Base-by-base conservation (phyloP, 1,284 basidiomycete genomes). In the Cryptococcus amylolentus region DNA sequence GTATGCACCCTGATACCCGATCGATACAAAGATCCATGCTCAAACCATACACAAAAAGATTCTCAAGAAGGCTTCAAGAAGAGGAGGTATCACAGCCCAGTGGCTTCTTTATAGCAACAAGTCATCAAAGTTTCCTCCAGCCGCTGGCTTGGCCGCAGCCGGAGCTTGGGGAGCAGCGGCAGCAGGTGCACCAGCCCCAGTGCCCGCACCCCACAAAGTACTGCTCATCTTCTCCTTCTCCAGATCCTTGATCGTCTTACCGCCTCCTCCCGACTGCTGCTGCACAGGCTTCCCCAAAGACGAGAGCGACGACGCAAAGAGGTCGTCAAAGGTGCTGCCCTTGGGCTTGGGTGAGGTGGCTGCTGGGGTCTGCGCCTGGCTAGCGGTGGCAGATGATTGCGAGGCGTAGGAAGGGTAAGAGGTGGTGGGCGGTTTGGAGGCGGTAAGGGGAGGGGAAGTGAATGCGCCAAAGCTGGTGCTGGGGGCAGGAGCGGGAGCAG, bases 251-350 rank as follows among this genome's bases (percentile, higher is more conserved):
- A 93, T 93, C 45, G 86, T 89, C 81, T 91, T 93, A 14, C 80
- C 80, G 20, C 47, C 51, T 13, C 39, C 38, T 45, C 49, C 52
- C 18, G 63, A 67, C 35, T 41, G 51, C 18, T 57, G 52, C 13
- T 55, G 59, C 0, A 71, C 67, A 35, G 54, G 51, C 27, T 58
- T 50, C 28, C 74, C 57, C 69, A 70, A 50, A 3, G 79, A 71
- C 37, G 88, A 87, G 20, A 95, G 82, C 1, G 89, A 90, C 79
- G 92, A 82, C 18, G 84, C 84, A 89, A 91, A 97, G 58, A 97
- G 77, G 72, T 97, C 93, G 65, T 95, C 94, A 69, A 97, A 97
- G 5, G 71, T 64, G 38, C 60, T 46, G 6, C 56, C 44, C 12
- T 59, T 28, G 38, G 65, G 59, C 38, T 60, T 60, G 45, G 63